Base-by-base conservation (phyloP, 768 basidiomycete genomes). In the Ramaria rubella region DNA sequence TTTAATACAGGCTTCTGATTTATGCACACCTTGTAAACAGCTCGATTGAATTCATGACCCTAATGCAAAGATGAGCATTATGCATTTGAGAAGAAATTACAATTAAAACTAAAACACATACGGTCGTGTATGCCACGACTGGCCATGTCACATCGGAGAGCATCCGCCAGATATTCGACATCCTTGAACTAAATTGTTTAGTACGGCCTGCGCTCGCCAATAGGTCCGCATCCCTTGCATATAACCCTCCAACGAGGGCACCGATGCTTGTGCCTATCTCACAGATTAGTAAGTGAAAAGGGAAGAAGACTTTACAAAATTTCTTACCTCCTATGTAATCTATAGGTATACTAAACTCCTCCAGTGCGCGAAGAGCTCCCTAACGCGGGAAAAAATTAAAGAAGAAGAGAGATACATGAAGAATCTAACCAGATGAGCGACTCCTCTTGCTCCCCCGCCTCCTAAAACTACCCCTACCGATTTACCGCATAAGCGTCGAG, bases 371-470 rank as follows among this genome's bases (percentile, higher is more conserved):
- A 55, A 99, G 80, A 59, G 94, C 80, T n/a, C 96, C 96, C 90
- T 93, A 61, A 14, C 24, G 8, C 19, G 50, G 24, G 23, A n/a
- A 33, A 26, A 55, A 42, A 17, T 27, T 21, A 49, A 48, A 31
- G 31, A 42, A 52, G 34, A 24, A 23, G 29, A 23, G 17, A 56
- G 29, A 49, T 15, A 15, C n/a, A 33, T 23, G 5, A 23, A 21
- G 17, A 23, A 21, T 64, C 76, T 50, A 60, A 82, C 81, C 44
- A 89, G 70, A 66, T 90, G 87, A 0, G 85, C 80, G 43, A 88
- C 75, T n/a, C 87, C 96, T 40, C 96, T 80, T 15, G 94, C 96
- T 17, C 96, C 96, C n/a, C 96, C 96, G 5, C 96, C 96, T 19
- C 96, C 96, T 1, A 99, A 79, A 6, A 98, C 94, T 43, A 99